phyloP scores from a whole-genome alignment of 2,329 filamentous ascomycete species.

The Pestalotiopsis sp. region DNA sequence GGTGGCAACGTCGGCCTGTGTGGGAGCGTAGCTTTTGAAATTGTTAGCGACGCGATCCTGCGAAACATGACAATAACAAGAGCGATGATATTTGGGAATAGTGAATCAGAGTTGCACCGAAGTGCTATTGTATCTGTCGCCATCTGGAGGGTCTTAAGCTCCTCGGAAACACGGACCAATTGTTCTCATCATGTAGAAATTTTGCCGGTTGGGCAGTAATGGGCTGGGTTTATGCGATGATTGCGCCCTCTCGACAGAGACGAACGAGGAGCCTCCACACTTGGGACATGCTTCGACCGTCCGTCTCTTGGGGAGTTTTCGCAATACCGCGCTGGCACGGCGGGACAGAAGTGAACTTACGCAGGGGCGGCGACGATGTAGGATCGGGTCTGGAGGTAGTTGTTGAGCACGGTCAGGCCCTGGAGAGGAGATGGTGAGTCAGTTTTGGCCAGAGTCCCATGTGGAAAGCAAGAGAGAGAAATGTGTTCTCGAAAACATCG shows the following conservation, averaged over 20 bases:
- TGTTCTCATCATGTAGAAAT: constrained; percentile 64
- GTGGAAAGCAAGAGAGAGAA: neutral
- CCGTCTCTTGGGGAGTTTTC: neutral
- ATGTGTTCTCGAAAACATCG: neutral
- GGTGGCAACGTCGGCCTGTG: constrained; percentile 93
- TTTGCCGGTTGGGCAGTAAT: neutral
- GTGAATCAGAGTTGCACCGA: constrained; percentile 36
- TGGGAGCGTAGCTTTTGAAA: constrained; percentile 59
- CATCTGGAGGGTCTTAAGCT: constrained; percentile 71
- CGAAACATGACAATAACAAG: neutral
- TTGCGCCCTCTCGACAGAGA: constrained; percentile 6
- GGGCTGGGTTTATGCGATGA: neutral
- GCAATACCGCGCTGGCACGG: neutral
- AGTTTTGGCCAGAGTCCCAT: neutral
- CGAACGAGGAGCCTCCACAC: constrained; percentile 8
- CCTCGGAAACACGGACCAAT: constrained; percentile 85
- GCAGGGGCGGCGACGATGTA: constrained; percentile 56
- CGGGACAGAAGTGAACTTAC: constrained; percentile 7
- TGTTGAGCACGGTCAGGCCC: constrained; percentile 49
- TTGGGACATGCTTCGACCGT: neutral
- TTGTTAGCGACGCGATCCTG: neutral
- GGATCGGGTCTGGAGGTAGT: constrained; percentile 65
- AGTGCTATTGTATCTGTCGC: constrained; percentile 37
- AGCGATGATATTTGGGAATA: constrained; percentile 1
- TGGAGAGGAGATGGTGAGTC: constrained; percentile 16